phyloP scores from a whole-genome alignment of 1,284 basidiomycete species.

The Erythrobasidium hasegawianum region DNA sequence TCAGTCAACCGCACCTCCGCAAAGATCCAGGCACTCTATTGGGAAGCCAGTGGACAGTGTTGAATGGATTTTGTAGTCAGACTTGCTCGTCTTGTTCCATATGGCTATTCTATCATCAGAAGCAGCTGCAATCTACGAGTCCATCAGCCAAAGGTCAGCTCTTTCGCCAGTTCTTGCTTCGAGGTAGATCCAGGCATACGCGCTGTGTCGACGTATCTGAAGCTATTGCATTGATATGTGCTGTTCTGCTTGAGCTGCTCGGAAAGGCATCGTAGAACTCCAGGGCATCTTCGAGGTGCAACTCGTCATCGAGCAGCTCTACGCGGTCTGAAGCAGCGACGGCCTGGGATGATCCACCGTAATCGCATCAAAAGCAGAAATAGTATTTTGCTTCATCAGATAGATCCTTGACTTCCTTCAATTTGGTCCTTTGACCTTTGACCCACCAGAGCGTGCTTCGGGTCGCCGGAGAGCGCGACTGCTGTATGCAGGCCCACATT shows the following conservation, averaged over 20 bases:
- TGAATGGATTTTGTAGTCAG: slow-evolving; percentile 70
- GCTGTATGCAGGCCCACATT: too few relatives aligned
- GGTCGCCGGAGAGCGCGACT: too few relatives aligned
- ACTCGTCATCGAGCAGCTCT: slow-evolving; percentile 34
- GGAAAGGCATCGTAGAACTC: slow-evolving; percentile 37
- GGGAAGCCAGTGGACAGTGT: slow-evolving; percentile 59
- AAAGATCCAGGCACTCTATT: slow-evolving; percentile 63
- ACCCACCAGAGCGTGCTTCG: too few relatives aligned
- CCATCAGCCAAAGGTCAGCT: not conserved
- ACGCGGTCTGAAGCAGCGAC: slow-evolving; percentile 32
- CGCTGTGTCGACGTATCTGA: slow-evolving; percentile 32
- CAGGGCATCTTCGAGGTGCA: slow-evolving; percentile 28
- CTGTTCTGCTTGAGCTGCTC: not conserved
- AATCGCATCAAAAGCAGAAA: too few relatives aligned
- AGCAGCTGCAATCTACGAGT: slow-evolving; percentile 38
- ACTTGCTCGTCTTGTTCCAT: slow-evolving; percentile 32
- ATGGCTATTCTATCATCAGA: slow-evolving; percentile 37
- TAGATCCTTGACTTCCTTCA: too few relatives aligned
- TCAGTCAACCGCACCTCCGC: slow-evolving; percentile 62
- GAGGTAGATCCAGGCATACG: slow-evolving; percentile 7
- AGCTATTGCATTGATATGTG: slow-evolving; percentile 36
- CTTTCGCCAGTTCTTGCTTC: not conserved
- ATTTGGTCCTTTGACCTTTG: too few relatives aligned
- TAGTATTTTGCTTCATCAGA: too few relatives aligned
- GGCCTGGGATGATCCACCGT: slow-evolving; percentile 15